Conservation (phyloP, 768 basidiomycete species). For the Tylopilus sp. region DNA sequence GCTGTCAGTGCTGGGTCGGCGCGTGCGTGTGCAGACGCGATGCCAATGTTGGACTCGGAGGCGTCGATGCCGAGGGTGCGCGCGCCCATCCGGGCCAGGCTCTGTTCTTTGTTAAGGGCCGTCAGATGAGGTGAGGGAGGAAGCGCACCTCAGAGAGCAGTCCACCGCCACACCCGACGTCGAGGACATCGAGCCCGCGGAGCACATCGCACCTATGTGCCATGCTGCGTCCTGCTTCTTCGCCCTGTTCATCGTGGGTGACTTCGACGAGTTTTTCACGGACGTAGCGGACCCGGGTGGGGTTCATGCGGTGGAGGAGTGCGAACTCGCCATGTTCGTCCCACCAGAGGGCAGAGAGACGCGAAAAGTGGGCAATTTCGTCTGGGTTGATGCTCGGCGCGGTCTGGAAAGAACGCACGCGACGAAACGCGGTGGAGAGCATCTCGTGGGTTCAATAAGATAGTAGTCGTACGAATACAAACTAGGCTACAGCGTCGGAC, state of each 20-base stretch:
- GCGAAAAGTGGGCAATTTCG: slow-evolving; percentile 89
- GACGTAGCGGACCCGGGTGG: slow-evolving; percentile 79
- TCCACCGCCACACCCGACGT: slow-evolving; percentile 96
- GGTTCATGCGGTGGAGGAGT: slow-evolving; percentile 93
- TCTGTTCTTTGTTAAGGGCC: slow-evolving; percentile 50
- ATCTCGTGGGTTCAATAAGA: background rate
- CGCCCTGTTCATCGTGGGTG: slow-evolving; percentile 49
- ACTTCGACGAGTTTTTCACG: slow-evolving; percentile 68
- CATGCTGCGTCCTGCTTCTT: slow-evolving; percentile 30
- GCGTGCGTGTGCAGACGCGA: slow-evolving; percentile 79
- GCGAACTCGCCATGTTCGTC: slow-evolving; percentile 89
- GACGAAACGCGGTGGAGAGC: slow-evolving; percentile 21
- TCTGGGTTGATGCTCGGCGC: slow-evolving; percentile 53
- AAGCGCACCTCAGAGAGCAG: slow-evolving; percentile 78
- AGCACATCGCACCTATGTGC: slow-evolving; percentile 39
- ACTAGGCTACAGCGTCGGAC: slow-evolving; percentile 49
- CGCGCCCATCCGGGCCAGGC: slow-evolving; percentile 83
- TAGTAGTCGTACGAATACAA: slow-evolving; percentile 18
- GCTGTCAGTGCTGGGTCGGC: slow-evolving; percentile 61
- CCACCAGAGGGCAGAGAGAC: slow-evolving; percentile 93
- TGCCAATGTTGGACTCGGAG: slow-evolving; percentile 78
- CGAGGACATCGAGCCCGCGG: slow-evolving; percentile 68
- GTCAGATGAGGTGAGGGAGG: background rate
- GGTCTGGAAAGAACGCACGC: slow-evolving; percentile 20
- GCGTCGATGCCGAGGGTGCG: slow-evolving; percentile 92